Base-by-base conservation (phyloP, 1,284 basidiomycete genomes). In the Ganoderma boninense region DNA sequence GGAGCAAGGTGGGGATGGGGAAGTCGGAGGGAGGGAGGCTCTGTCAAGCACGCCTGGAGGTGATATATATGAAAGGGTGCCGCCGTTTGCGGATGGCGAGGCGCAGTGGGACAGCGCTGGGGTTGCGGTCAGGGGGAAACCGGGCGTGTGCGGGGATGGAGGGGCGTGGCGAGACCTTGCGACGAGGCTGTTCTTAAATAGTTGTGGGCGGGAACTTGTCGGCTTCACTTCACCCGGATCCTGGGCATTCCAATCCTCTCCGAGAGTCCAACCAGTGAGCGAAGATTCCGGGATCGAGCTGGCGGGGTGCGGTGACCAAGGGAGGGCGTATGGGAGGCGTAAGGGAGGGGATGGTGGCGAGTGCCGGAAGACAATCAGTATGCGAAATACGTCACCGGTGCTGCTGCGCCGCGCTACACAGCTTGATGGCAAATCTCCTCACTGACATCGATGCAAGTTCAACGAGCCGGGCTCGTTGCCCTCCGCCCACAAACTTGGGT, bases 101-200 rank as follows among this genome's bases (percentile, higher is more conserved):
- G 35, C 20, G 35, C 35, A 35, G 57, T 40, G 8, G 20, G 38
- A 60, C 57, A 18, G n/a, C 35, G n/a, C 11, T 60, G 35, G 10
- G 35, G 8, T 40, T 35, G 57, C 57, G 57, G 57, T 20, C 57
- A 60, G 35, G 57, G 57, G 57, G 20, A 32, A 23, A 62, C 61
- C 40, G 69, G 67, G 49, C 23, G 23, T 11, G 69, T 20, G 69
- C 71, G 67, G 71, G 69, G 40, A 73, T 67, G 56, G 56, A 57
- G 56, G 32, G 56, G 18, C 29, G 56, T 32, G 57, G 20, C 57
- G 57, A 60, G 57, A 20, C 20, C 57, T 18, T 8, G 29, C 20
- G 18, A 29, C 57, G 56, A 57, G 56, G 56, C 35, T 60, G 32
- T 38, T 60, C 57, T 40, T 60, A 57, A 32, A 32, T 13, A 60